Evolutionary conservation across 2,329 filamentous ascomycete genomes (phyloP).

Genomic region (Pseudogymnoascus destructans): DNA sequence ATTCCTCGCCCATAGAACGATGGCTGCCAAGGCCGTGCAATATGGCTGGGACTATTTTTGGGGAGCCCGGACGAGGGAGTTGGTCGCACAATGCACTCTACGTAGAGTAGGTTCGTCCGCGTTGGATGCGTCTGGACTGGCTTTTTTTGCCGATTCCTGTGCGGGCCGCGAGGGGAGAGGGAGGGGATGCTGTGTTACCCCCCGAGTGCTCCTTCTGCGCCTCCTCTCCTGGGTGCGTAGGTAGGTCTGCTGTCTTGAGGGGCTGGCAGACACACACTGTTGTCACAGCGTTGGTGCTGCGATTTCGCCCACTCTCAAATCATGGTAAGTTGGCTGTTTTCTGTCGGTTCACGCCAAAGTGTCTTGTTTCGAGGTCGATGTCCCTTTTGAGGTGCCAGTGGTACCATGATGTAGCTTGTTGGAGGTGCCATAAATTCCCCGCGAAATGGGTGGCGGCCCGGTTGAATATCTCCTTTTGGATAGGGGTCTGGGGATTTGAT

Average conservation of each 20-base stretch:
- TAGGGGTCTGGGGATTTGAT: not conserved
- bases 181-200: not conserved
- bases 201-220: not conserved
- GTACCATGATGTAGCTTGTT: slow-evolving; percentile 3
- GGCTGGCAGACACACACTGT: not conserved
- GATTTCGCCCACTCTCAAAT: not conserved
- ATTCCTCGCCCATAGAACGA: slow-evolving; percentile 1
- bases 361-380: not conserved
- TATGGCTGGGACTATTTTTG: not conserved
- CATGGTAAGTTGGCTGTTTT: not conserved
- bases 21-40: not conserved
- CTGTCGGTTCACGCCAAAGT: not conserved
- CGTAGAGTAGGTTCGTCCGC: not conserved
- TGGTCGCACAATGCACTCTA: not conserved
- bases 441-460: not conserved
- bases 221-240: not conserved
- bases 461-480: not conserved
- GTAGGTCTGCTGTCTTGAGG: not conserved
- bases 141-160: not conserved
- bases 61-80: not conserved
- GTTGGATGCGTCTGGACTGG: not conserved
- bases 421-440: not conserved
- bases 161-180: not conserved
- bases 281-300: not conserved
- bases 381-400: not conserved